Percentiles rank a stretch among this genome's conserved stretches.
These are phyloP conservation scores for Cercospora brassicicola DNA, from an alignment of 2,329 filamentous ascomycete species.

Conservation along the genomic window DNA sequence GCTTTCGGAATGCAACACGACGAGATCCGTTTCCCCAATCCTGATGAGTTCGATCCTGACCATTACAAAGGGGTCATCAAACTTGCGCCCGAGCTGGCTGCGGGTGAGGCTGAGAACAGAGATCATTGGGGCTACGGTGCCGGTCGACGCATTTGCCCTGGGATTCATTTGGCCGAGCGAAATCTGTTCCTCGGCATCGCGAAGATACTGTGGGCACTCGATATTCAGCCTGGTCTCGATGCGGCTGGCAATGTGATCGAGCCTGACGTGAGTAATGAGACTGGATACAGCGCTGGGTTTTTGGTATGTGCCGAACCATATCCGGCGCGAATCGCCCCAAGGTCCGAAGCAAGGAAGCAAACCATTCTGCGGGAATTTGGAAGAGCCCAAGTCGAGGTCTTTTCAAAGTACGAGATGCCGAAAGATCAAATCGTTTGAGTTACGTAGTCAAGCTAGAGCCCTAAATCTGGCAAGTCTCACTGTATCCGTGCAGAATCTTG, in stretches of 20 bases:
- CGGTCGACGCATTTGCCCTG: conserved; percentile 52
- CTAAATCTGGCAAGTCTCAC: too few relatives aligned
- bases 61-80: conserved; percentile 37
- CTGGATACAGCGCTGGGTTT: conserved; percentile 32
- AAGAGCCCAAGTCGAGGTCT: conserved; percentile 19
- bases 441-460: too few relatives aligned
- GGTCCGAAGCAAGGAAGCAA: conserved; percentile 20
- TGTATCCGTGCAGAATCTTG: too few relatives aligned
- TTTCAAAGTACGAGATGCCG: conserved; percentile 23
- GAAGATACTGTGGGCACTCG: conserved; percentile 55
- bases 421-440: too few relatives aligned
- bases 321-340: conserved; percentile 22
- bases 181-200: conserved; percentile 46
- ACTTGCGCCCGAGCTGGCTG: conserved; percentile 37
- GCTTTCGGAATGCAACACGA: too few relatives aligned
- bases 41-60: conserved; percentile 41
- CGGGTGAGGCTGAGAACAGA: conserved; percentile 37
- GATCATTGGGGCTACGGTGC: conserved; percentile 54
- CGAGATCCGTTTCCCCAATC: conserved; percentile 23
- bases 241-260: neutral
- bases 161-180: conserved; percentile 54
- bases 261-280: neutral
- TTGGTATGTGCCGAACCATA: conserved; percentile 34
- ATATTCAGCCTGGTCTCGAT: conserved; percentile 23
- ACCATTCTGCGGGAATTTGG: conserved; percentile 31